phyloP scores from a whole-genome alignment of 2,329 filamentous ascomycete genomes.

The Verticillium tricorpus region DNA sequence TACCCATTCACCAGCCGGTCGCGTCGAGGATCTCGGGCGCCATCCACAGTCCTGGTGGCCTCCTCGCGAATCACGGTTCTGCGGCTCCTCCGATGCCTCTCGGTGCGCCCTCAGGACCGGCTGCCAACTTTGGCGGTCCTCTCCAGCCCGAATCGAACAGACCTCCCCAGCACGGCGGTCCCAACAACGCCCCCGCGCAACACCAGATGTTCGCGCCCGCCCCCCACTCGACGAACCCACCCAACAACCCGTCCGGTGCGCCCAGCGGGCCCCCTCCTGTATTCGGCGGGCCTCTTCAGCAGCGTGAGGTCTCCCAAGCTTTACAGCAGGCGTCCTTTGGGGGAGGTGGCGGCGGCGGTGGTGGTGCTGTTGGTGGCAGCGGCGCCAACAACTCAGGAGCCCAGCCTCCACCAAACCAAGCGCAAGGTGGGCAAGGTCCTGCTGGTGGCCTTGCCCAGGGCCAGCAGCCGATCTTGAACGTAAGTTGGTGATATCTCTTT shows the following conservation, averaged over 20 bases:
- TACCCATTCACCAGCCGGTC: conserved; percentile 91
- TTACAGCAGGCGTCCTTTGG: conserved; percentile 58
- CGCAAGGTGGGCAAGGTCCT: conserved; percentile 15
- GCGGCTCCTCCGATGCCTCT: conserved; percentile 49
- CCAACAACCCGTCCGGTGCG: conserved; percentile 50
- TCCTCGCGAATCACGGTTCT: conserved; percentile 70
- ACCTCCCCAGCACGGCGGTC: conserved; percentile 45
- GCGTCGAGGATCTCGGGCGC: conserved; percentile 74
- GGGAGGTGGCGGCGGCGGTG: conserved; percentile 38
- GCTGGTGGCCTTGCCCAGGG: conserved; percentile 64
- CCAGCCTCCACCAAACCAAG: conserved; percentile 6
- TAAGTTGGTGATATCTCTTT: conserved; percentile 31
- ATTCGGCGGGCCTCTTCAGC: conserved; percentile 66
- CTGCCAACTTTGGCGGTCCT: conserved; percentile 49
- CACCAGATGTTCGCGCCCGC: conserved; percentile 56
- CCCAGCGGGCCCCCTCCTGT: conserved; percentile 57
- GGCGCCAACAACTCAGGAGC: conserved; percentile 25
- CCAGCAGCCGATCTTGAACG: conserved; percentile 79
- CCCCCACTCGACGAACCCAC: conserved; percentile 43
- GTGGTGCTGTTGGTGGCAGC: conserved; percentile 17
- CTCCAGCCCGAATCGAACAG: conserved; percentile 49
- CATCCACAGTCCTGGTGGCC: conserved; percentile 87
- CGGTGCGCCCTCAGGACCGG: conserved; percentile 46
- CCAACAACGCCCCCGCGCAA: conserved; percentile 39
- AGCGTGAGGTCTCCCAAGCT: conserved; percentile 48